Percentiles rank a stretch among this genome's conserved stretches.
phyloP scores from a whole-genome alignment of 164 flowering plant genomes.

The Tinospora cordifolia region DNA sequence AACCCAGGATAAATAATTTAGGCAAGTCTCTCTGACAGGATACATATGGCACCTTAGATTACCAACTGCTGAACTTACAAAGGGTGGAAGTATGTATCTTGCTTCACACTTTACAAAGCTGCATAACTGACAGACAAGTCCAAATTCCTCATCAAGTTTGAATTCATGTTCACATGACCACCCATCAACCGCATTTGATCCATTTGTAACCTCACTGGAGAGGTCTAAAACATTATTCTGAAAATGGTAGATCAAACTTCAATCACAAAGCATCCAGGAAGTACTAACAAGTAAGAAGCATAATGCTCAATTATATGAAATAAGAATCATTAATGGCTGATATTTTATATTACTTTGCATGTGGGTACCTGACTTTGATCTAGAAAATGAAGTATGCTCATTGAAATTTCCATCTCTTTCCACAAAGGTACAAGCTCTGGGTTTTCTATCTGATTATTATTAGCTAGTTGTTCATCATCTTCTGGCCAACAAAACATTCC shows the following conservation, averaged over 20 bases:
- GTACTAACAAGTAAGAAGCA: neutral
- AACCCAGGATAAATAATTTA: too few species aligned
- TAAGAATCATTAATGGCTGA: neutral
- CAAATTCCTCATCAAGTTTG: slow-evolving; percentile 72
- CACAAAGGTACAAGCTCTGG: slow-evolving; percentile 69
- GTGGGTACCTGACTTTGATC: slow-evolving; percentile 44
- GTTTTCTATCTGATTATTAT: slow-evolving; percentile 33
- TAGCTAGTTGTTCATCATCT: too few species aligned
- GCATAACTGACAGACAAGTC: slow-evolving; percentile 55
- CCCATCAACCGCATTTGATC: slow-evolving; percentile 16
- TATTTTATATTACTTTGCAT: neutral
- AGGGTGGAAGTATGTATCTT: slow-evolving; percentile 50
- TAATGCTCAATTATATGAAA: neutral
- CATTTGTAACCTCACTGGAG: slow-evolving; percentile 12
- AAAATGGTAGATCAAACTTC: slow-evolving; percentile 7
- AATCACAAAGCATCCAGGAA: neutral
- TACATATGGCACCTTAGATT: neutral
- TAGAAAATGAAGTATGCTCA: slow-evolving; percentile 36
- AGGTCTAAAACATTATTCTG: slow-evolving; percentile 30
- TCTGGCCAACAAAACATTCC: slow-evolving; percentile 7
- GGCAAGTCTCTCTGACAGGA: too few species aligned
- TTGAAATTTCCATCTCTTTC: slow-evolving; percentile 66
- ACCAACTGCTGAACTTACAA: slow-evolving; percentile 50
- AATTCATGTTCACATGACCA: slow-evolving; percentile 52
- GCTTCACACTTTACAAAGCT: slow-evolving; percentile 58